Evolutionary conservation across 2,329 filamentous ascomycete species (phyloP).

Genomic region (Cercospora sesami): DNA sequence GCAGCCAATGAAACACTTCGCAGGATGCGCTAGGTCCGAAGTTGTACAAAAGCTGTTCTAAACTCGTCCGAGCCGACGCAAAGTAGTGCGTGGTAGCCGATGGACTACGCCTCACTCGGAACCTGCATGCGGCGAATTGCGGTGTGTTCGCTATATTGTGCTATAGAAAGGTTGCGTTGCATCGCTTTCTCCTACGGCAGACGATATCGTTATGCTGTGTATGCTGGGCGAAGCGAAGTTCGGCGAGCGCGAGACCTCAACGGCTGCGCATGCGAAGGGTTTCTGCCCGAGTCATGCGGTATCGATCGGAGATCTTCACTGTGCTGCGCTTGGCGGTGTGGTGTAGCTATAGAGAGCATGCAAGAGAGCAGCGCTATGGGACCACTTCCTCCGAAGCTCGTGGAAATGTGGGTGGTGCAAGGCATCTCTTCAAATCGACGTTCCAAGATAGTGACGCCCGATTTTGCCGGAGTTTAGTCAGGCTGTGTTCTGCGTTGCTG

Average conservation of each 20-base stretch:
- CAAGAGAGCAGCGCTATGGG: not conserved
- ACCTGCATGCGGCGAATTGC: not conserved
- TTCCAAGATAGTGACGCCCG: not conserved
- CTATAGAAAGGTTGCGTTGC: not conserved
- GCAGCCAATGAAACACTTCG: conserved; percentile 1
- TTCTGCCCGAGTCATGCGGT: not conserved
- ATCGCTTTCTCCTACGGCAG: not conserved
- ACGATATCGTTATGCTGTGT: not conserved
- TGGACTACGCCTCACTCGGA: not conserved
- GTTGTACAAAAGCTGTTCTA: conserved; percentile 12
- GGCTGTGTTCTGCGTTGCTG: not conserved
- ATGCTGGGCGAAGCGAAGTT: not conserved
- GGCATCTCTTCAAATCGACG: not conserved
- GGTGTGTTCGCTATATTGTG: not conserved
- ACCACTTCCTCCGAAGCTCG: not conserved
- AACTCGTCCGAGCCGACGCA: conserved; percentile 6
- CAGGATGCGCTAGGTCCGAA: conserved; percentile 9
- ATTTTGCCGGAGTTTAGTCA: not conserved
- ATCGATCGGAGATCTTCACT: not conserved
- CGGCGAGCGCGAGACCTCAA: not conserved
- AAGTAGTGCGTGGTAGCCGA: not conserved
- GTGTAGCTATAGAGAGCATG: not conserved
- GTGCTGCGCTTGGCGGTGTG: not conserved
- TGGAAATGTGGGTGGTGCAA: not conserved
- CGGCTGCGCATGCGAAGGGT: not conserved